Evolutionary conservation across 2,329 filamentous ascomycete genomes (phyloP), one percentile per base, ranked within the genome.

Genomic region (Fusarium secorum): DNA sequence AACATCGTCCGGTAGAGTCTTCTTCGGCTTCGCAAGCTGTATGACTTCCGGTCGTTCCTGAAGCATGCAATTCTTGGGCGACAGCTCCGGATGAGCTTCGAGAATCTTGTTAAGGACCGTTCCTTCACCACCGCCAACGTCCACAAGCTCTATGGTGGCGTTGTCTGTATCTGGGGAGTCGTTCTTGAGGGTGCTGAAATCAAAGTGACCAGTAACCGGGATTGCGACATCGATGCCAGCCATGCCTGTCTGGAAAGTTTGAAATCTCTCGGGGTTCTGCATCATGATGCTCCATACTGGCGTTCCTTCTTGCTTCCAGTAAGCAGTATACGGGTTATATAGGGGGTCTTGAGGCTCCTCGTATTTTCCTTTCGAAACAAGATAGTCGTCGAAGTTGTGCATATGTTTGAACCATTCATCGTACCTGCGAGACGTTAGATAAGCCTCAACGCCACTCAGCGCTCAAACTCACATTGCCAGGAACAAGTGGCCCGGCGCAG

Each of bases 391-490:
- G 48, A 80, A 79, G 64, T 75, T 75, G 71, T 76, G 67, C 75
- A 78, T 78, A 51, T 77, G 75, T 51, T 76, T 79, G 60, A 79
- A 74, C 76, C 77, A 80, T 39, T 78, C 75, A 49, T 80, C 78
- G 41, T 79, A 78, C 77, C 76, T 78, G 44, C 7, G 18, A 28
- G 30, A 26, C n/a, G 52, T 48, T 24, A 42, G 59, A 48, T 36
- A 9, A 30, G 22, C 4, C n/a, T 11, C 26, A 14, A 26, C 20
- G 35, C 24, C 36, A 49, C 11, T 17, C n/a, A 36, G 11, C 7
- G 24, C 11, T 9, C 9, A 17, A 41, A n/a, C 66, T 32, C 58
- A 77, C 75, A 78, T 78, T 58, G 74, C 72, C 6, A 78, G 60
- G 61, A 79, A 80, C 13, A 80, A 54, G 36, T 80, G 74, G 0